These are phyloP conservation scores for Cornus controversa DNA, from an alignment of 148 eudicot genomes.

Conservation along the genomic window DNA sequence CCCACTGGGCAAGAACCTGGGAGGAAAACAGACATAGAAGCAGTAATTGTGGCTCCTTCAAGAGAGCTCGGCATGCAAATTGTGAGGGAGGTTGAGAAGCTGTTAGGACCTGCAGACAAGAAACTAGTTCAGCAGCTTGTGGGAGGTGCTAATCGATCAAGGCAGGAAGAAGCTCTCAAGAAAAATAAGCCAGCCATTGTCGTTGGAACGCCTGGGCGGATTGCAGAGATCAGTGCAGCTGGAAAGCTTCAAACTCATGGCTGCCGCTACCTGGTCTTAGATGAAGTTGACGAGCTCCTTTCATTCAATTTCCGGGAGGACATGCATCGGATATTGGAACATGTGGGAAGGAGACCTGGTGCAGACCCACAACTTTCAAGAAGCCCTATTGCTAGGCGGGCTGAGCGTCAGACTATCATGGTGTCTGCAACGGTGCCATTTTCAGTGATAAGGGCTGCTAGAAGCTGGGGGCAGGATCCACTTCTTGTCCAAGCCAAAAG, in stretches of 20 bases:
- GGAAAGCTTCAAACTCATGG: conserved; percentile 89
- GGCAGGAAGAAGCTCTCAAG: conserved; percentile 91
- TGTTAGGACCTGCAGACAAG: conserved; percentile 68
- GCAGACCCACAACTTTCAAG: conserved; percentile 27
- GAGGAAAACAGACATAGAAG: conserved; percentile 62
- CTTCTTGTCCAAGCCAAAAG: conserved; percentile 77
- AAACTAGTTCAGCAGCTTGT: conserved; percentile 92
- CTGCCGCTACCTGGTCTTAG: conserved; percentile 73
- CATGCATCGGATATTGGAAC: conserved; percentile 89
- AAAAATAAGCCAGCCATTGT: conserved; percentile 89
- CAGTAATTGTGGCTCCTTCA: conserved; percentile 91
- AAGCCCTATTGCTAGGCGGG: conserved; percentile 16
- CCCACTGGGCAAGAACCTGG: conserved; percentile 24
- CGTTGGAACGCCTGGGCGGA: conserved; percentile 92
- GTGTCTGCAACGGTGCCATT: conserved; percentile 96
- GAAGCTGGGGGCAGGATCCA: conserved; percentile 77
- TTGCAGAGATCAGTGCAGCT: conserved; percentile 84
- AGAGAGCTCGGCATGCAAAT: conserved; percentile 97
- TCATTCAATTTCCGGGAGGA: conserved; percentile 85
- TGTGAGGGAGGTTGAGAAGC: conserved; percentile 83
- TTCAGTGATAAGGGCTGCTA: conserved; percentile 84
- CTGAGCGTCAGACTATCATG: conserved; percentile 73
- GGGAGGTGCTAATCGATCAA: conserved; percentile 80
- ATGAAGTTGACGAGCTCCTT: conserved; percentile 88
- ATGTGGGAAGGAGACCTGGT: conserved; percentile 76